phyloP scores from a whole-genome alignment of 495 filamentous ascomycete genomes.

The Penicillium mononematosum region DNA sequence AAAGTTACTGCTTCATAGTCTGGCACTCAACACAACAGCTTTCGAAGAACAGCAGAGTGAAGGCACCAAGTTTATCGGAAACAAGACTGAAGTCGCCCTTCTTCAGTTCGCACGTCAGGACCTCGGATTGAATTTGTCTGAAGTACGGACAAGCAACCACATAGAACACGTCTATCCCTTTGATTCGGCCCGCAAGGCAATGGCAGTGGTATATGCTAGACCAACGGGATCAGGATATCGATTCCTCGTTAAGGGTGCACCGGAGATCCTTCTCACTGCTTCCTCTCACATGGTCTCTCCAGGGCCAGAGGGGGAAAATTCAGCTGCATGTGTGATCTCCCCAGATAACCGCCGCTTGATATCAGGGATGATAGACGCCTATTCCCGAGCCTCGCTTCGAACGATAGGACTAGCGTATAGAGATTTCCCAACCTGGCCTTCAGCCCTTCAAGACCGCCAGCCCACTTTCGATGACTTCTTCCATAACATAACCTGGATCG shows the following conservation, averaged over 20 bases:
- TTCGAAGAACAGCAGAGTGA: constrained; percentile 63
- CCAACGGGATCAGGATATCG: too few relatives aligned
- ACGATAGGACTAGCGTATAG: constrained; percentile 42
- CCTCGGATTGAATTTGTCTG: constrained; percentile 22
- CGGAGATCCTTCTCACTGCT: too few relatives aligned
- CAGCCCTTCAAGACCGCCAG: constrained; percentile 32
- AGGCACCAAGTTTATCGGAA: constrained; percentile 56
- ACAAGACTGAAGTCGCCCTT: constrained; percentile 68
- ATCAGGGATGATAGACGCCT: too few relatives aligned
- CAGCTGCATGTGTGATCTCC: too few relatives aligned
- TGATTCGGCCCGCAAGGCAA: constrained; percentile 48
- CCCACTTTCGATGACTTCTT: constrained; percentile 56
- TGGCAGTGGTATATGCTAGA: too few relatives aligned
- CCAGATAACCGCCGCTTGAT: too few relatives aligned
- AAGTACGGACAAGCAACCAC: too few relatives aligned
- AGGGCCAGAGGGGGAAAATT: too few relatives aligned
- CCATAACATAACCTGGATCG: constrained; percentile 59
- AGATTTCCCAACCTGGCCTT: constrained; percentile 58
- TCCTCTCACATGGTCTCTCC: too few relatives aligned
- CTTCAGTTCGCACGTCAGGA: constrained; percentile 59
- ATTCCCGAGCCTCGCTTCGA: too few relatives aligned
- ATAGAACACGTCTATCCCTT: constrained; percentile 61
- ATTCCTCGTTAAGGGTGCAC: too few relatives aligned
- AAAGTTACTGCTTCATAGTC: constrained; percentile 14
- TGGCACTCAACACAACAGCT: constrained; percentile 65